Base-by-base conservation (phyloP, 257 asterid genomes). In the Jasminum sambac region DNA sequence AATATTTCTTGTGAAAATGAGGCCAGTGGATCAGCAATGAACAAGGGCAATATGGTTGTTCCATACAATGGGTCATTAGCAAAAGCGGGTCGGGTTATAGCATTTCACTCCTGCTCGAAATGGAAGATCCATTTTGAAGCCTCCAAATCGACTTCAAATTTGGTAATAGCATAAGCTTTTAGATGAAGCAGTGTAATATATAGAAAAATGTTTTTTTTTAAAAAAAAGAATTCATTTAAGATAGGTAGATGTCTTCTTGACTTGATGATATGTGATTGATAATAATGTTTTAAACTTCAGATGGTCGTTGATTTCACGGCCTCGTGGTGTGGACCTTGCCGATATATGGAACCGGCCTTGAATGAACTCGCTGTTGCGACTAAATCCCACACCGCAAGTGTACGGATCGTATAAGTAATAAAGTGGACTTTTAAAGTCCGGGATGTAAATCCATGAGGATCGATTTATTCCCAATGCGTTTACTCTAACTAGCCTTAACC, bases 261-360 rank as follows among this genome's bases (percentile, higher is more conserved):
- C 43, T 14, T 21, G 12, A 34, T 12, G 46, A 17, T 36, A 19
- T 10, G 73, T 71, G 0, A 66, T 43, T 12, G 21, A 21, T 63
- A 11, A 66, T 26, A 24, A 4, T 62, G 25, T 67, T 43, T 37
- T 70, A 42, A 30, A 30, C 68, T 66, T 74, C 70, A 87, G 96
- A 77, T 90, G 78, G 96, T 90, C 60, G 42, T 89, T 13, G 80
- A 90, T 73, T 90, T 93, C 87, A 79, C 90, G 0, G 95, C 96
- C 8, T 23, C 89, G 14, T 89, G 97, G 97, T 89, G 95, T 19
- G 89, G 90, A 67, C 95, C 96, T 11, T 89, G 92, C 46, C 72
- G 80, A 72, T 44, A 11, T 60, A 83, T 90, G 65, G 82, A 72
- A 23, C 96, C 95, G 6, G 71, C 78, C 9, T 36, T 93, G 48